Evolutionary conservation across 805 yeast species (phyloP), one percentile per base, ranked within the genome.

Genomic region (Kuraishia borneana): DNA sequence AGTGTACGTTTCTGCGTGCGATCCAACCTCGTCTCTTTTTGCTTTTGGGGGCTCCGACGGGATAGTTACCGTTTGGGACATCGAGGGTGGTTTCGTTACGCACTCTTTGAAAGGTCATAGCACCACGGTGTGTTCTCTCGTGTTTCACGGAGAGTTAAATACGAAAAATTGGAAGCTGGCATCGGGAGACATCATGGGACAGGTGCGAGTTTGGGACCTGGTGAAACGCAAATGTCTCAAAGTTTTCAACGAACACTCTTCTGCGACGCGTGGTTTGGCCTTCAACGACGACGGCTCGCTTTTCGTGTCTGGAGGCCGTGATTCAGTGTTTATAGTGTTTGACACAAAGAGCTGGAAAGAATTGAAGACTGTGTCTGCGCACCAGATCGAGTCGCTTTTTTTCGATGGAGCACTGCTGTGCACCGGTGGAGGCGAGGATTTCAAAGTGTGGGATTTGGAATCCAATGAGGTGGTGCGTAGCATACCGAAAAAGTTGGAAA

Each of bases 41-140:
- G 94, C 96, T 14, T 77, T 92, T 49, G 99, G 99, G 26, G 87
- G 94, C 31, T 82, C 96, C 1, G 98, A 92, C 55, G 97, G 98
- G 32, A 70, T 76, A 28, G 81, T 88, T 13, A 76, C 83, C 30
- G 94, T 92, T 1, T 87, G 94, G 80, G 99, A 92, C 54, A 68
- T 92, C 25, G 88, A 76, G 42, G 87, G 87, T 23, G 88, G 92
- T 1, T 84, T 70, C 43, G 73, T 81, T 3, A 92, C 98, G 0
- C 98, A 92, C 56, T 76, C 84, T 10, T 68, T 92, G 37, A 81
- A 83, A 53, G 97, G 98, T 1, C 99, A 92, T 53, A 94, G 95
- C 16, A 78, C 92, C 9, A 81, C 94, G 2, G 68, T 89, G 27
- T 79, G 94, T 31, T 73, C 92, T 3, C 54, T 89, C 36, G 40